phyloP scores from a whole-genome alignment of 2,329 filamentous ascomycete genomes.

The Colletotrichum trifolii region DNA sequence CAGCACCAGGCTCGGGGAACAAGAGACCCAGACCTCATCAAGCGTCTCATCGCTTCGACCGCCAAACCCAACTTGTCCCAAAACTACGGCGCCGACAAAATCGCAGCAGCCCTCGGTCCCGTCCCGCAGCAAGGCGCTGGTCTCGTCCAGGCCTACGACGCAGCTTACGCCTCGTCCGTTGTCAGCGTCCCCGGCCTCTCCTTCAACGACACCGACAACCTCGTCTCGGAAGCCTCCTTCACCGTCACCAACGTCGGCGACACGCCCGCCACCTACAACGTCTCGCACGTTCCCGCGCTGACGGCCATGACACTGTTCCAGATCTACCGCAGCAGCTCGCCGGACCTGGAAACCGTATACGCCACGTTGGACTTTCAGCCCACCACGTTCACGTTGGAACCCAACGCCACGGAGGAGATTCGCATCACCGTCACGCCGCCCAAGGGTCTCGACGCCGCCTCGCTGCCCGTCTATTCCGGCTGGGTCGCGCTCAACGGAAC shows the following conservation, averaged over 20 bases:
- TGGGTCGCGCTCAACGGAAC: conserved; percentile 53
- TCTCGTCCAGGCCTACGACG: conserved; percentile 69
- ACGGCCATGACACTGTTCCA: conserved; percentile 45
- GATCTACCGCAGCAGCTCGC: conserved; percentile 60
- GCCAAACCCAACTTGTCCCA: conserved; percentile 55
- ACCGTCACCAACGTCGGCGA: conserved; percentile 64
- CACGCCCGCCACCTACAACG: conserved; percentile 59
- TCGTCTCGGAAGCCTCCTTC: conserved; percentile 60
- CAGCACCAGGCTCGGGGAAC: conserved; percentile 49
- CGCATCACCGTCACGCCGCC: conserved; percentile 57
- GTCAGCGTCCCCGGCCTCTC: conserved; percentile 66
- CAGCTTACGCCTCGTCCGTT: conserved; percentile 63
- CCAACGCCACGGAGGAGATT: conserved; percentile 54
- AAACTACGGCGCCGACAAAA: conserved; percentile 1
- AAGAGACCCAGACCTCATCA: conserved; percentile 58
- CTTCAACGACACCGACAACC: conserved; percentile 73
- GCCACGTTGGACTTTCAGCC: conserved; percentile 38
- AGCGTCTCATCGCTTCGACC: conserved; percentile 61
- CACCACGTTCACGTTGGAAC: conserved; percentile 11
- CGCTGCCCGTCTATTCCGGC: conserved; percentile 56
- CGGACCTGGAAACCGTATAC: conserved; percentile 43
- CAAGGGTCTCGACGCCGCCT: conserved; percentile 42
- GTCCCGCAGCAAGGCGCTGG: conserved; percentile 71
- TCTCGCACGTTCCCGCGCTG: conserved; percentile 61
- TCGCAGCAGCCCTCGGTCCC: conserved; percentile 50